Percentiles rank a stretch among this genome's conserved stretches.
Evolutionary conservation across 2,329 filamentous ascomycete genomes (phyloP).

Genomic region (Trichoderma guizhouense): DNA sequence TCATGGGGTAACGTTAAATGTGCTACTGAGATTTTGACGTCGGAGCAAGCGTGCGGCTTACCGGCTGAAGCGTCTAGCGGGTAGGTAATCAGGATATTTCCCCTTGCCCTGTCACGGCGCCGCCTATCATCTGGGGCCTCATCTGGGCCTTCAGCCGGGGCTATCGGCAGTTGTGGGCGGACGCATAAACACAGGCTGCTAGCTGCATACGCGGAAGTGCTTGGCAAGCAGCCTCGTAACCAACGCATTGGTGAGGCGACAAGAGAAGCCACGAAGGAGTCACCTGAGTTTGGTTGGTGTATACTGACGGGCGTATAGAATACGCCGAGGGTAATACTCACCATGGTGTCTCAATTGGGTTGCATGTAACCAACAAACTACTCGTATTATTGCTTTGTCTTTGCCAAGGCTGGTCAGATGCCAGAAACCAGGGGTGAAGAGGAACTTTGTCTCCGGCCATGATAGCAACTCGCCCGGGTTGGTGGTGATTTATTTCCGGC

Average conservation of each 20-base stretch:
- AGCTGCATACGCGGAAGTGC: background rate
- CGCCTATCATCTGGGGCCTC: background rate
- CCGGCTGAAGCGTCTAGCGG: background rate
- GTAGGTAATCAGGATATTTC: background rate
- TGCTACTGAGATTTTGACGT: slow-evolving; percentile 2
- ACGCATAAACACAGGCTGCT: background rate
- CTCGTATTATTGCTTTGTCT: background rate
- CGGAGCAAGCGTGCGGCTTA: background rate
- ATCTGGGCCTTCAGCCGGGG: background rate
- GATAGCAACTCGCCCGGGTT: background rate
- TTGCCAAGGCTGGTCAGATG: background rate
- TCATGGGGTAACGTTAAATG: background rate
- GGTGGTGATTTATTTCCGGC: background rate
- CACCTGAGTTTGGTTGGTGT: background rate
- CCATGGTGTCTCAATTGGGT: background rate
- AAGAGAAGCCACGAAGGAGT: background rate
- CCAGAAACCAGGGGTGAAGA: background rate
- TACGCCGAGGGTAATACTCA: background rate
- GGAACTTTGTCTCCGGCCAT: background rate
- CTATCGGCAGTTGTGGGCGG: background rate
- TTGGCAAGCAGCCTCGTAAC: slow-evolving; percentile 1
- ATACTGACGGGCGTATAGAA: background rate
- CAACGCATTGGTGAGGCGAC: background rate
- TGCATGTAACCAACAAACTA: slow-evolving; percentile 2
- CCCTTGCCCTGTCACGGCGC: background rate